A percentile compares a stretch with the other conserved stretches of the same genome.
phyloP scores from a whole-genome alignment of 2,329 filamentous ascomycete genomes.

The Xylogone sp. region DNA sequence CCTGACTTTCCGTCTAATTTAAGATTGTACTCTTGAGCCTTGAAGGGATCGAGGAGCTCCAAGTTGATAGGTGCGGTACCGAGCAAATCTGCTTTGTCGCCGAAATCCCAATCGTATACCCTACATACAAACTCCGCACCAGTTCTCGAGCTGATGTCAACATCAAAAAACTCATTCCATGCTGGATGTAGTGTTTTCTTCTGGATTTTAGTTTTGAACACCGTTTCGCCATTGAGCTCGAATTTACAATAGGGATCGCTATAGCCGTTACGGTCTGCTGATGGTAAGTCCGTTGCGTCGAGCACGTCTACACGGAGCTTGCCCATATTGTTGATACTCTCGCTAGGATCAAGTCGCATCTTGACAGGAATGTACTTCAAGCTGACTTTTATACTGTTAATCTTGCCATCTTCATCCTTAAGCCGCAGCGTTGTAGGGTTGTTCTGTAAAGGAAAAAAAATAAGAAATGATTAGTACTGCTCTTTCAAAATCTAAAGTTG shows the following conservation, averaged over 20 bases:
- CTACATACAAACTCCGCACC: constrained; percentile 78
- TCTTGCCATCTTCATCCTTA: constrained; percentile 70
- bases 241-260: constrained; percentile 98
- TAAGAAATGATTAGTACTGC: too few relatives aligned
- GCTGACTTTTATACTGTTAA: constrained; percentile 82
- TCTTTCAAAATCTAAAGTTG: background rate
- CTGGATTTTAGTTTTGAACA: constrained; percentile 92
- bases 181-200: constrained; percentile 95
- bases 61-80: constrained; percentile 75
- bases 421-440: constrained; percentile 81
- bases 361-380: constrained; percentile 91
- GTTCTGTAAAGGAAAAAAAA: constrained; percentile 54
- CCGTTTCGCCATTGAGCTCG: constrained; percentile 78
- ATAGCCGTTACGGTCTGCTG: constrained; percentile 93
- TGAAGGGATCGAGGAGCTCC: constrained; percentile 79
- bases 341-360: constrained; percentile 90
- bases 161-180: constrained; percentile 97
- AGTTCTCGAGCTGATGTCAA: constrained; percentile 76
- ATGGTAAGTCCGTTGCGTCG: constrained; percentile 81
- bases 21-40: constrained; percentile 69
- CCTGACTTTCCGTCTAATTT: constrained; percentile 87
- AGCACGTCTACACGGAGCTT: constrained; percentile 90
- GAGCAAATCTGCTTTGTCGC: constrained; percentile 89
- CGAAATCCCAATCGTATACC: constrained; percentile 95
- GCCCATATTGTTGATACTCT: constrained; percentile 99